These are phyloP conservation scores for Paraglomus brasilianum DNA, from an alignment of 192 early-diverging fungal species.

Conservation along the genomic window DNA sequence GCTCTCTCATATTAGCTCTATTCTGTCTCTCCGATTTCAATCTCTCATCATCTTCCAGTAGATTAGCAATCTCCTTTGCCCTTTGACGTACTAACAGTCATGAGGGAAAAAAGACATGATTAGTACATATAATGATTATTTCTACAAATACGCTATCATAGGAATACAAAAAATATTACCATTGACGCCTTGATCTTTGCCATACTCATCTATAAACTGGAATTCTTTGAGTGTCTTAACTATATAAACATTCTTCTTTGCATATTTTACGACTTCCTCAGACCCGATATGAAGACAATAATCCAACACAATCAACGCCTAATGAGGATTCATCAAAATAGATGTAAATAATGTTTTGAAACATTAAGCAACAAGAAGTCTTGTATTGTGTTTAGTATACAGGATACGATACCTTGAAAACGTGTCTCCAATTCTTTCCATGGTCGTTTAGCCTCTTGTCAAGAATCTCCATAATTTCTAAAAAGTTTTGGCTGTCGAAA, in stretches of 20 bases:
- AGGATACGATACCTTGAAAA: slow-evolving; percentile 80
- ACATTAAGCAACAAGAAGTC: neutral
- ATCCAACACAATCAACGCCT: slow-evolving; percentile 84
- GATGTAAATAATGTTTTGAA: slow-evolving; percentile 14
- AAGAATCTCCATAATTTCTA: slow-evolving; percentile 97
- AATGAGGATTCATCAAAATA: neutral
- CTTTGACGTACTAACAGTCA: slow-evolving; percentile 78
- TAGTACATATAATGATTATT: neutral
- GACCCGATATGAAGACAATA: slow-evolving; percentile 85
- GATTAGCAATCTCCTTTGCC: slow-evolving; percentile 83
- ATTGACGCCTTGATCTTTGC: slow-evolving; percentile 88
- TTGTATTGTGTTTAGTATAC: neutral
- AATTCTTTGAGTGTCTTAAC: slow-evolving; percentile 98
- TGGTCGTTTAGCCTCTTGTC: slow-evolving; percentile 97
- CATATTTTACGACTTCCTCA: slow-evolving; percentile 82
- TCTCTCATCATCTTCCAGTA: slow-evolving; percentile 76
- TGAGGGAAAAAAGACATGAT: slow-evolving; percentile 10
- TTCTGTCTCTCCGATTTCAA: slow-evolving; percentile 74
- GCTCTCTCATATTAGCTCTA: slow-evolving; percentile 60
- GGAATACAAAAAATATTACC: slow-evolving; percentile 47
- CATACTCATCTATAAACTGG: slow-evolving; percentile 91
- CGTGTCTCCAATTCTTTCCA: slow-evolving; percentile 98
- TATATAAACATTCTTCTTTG: slow-evolving; percentile 85
- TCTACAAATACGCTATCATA: slow-evolving; percentile 1
- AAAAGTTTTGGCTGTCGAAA: slow-evolving; percentile 70